Evolutionary conservation across 2,329 filamentous ascomycete species (phyloP).

Genomic region (Corynespora cassiicola): DNA sequence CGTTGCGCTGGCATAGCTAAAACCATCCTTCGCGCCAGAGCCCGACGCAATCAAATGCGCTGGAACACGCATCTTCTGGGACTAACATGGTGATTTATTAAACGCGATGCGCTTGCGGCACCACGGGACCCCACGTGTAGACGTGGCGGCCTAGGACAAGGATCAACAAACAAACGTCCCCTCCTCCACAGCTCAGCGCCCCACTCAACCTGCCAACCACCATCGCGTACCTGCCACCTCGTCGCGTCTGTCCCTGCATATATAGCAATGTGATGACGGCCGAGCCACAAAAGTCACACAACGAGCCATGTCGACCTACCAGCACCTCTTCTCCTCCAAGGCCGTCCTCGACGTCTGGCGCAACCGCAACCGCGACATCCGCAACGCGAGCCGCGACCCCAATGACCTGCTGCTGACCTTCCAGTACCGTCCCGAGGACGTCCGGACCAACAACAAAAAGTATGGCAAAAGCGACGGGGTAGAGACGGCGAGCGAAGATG

Average conservation of each 20-base stretch:
- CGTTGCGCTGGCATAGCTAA: no score
- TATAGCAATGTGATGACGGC: slow-evolving; percentile 22
- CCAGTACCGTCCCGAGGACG: slow-evolving; percentile 39
- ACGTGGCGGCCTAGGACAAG: slow-evolving; percentile 6
- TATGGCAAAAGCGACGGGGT: slow-evolving; percentile 19
- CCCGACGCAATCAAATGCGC: no score
- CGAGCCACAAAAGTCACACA: slow-evolving; percentile 1
- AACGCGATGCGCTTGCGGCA: slow-evolving; percentile 6
- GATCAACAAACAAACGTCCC: slow-evolving; percentile 17
- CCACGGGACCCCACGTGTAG: slow-evolving; percentile 15
- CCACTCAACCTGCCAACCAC: slow-evolving; percentile 14
- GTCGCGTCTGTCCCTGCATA: slow-evolving; percentile 2
- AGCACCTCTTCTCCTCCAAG: slow-evolving; percentile 41
- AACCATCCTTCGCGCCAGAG: no score
- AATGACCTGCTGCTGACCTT: slow-evolving; percentile 42
- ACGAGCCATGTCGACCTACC: slow-evolving; percentile 35
- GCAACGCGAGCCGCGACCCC: slow-evolving; percentile 35
- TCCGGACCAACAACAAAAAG: slow-evolving; percentile 21
- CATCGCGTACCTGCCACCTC: no score
- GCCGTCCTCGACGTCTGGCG: slow-evolving; percentile 42
- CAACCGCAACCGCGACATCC: slow-evolving; percentile 38
- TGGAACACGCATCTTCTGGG: no score
- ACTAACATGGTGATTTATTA: slow-evolving; percentile 9
- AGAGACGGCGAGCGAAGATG: slow-evolving; percentile 25
- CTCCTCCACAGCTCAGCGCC: slow-evolving; percentile 9